phyloP scores from a whole-genome alignment of 768 basidiomycete species.

The Pleurotus tuoliensis region DNA sequence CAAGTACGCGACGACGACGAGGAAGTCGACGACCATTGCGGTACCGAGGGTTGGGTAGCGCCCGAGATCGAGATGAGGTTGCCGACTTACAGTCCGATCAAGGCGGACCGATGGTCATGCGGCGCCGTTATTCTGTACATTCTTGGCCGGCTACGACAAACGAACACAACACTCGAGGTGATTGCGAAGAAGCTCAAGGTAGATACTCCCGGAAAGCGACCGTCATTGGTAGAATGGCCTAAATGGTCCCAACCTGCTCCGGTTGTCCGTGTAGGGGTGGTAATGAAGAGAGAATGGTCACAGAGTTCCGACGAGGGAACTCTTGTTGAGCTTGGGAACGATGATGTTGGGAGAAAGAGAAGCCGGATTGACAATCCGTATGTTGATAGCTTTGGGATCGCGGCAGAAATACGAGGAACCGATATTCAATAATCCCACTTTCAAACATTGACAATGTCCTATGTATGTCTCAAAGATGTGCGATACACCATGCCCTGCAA shows the following conservation, averaged over 20 bases:
- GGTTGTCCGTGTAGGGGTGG: too few relatives aligned
- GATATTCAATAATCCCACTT: too few relatives aligned
- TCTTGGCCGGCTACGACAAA: neutral
- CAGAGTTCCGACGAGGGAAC: too few relatives aligned
- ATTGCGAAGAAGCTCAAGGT: neutral
- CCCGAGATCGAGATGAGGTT: constrained; percentile 6
- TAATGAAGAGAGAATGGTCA: too few relatives aligned
- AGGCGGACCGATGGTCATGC: constrained; percentile 11
- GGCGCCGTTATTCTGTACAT: constrained; percentile 8
- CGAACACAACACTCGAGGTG: neutral
- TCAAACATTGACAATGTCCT: too few relatives aligned
- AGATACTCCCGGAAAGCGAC: neutral
- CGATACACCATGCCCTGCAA: too few relatives aligned
- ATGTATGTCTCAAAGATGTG: too few relatives aligned
- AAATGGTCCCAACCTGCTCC: neutral
- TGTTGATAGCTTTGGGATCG: too few relatives aligned
- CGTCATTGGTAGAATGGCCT: constrained; percentile 1
- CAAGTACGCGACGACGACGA: constrained; percentile 2
- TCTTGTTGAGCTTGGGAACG: too few relatives aligned
- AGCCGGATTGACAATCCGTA: too few relatives aligned
- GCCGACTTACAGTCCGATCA: constrained; percentile 8
- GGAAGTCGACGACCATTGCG: neutral
- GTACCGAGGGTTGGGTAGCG: constrained; percentile 9
- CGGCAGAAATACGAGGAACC: too few relatives aligned
- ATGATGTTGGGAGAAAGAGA: too few relatives aligned